Base-by-base conservation (phyloP, 2,329 filamentous ascomycete genomes). In the Aspergillus clavatus region DNA sequence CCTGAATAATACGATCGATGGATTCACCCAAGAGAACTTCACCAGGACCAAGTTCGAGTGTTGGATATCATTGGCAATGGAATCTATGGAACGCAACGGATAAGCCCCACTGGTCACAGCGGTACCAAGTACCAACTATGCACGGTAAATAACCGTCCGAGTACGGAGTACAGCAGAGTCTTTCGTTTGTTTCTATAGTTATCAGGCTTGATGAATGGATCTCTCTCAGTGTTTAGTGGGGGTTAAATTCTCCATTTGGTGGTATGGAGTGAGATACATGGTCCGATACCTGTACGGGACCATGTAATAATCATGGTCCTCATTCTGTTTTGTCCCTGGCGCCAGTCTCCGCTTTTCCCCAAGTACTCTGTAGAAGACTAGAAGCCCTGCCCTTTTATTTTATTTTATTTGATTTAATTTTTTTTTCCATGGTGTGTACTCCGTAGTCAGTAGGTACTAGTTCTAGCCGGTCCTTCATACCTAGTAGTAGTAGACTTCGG, bases 321-420 rank as follows among this genome's bases (percentile, higher is more conserved):
- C 19, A 38, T 21, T 38, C 26, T 40, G 28, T 24, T 14, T 7
- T 12, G 47, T 55, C 52, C 52, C 54, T 57, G 49, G 54, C 52
- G 54, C 54, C 43, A 39, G 48, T 44, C 48, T 54, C 53, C 54
- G 46, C 48, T 54, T 47, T 48, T 45, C 47, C 40, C 45, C 43
- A 26, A 27, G 14, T 33, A 18, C 29, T 16, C 18, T 16, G 18
- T 33, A 16, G 29, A 33, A 7, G 6, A n/a, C 28, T 16, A 14
- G 28, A 45, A 45, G 50, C 45, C 50, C 47, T 48, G 47, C 51
- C n/a, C n/a, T n/a, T n/a, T n/a, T n/a, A n/a, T n/a, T n/a, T n/a
- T n/a, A n/a, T n/a, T n/a, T n/a, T n/a, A n/a, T n/a, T n/a, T n/a
- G n/a, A n/a, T n/a, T n/a, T n/a, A n/a, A n/a, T n/a, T 47, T 48